Base-by-base conservation (phyloP, 805 yeast genomes). In the Sugiyamaella chiloensis region DNA sequence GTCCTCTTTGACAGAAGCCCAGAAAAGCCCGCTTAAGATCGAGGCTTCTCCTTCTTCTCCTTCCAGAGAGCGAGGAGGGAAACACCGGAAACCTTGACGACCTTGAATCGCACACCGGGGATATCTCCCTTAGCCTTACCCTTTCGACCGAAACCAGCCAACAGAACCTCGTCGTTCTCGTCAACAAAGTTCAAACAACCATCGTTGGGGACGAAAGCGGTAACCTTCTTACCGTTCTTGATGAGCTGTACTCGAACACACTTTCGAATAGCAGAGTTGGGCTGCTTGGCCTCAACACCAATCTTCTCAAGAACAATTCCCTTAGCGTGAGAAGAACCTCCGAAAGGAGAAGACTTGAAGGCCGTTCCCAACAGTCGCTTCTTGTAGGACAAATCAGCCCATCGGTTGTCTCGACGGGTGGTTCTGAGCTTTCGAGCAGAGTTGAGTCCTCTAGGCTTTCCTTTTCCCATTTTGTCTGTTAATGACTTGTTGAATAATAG, bases 91-190 rank as follows among this genome's bases (percentile, higher is more conserved):
- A 93, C 99, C 84, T 93, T 93, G 75, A 93, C 99, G 74, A 93
- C 99, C 87, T 93, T 93, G 89, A 93, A 93, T 87, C 99, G 93
- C 74, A 93, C 99, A 88, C 99, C 99, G 77, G 99, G 99, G 73
- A 93, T 91, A 90, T 93, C 99, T 84, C 99, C 99, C 95, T 93
- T 93, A 76, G 99, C 99, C 85, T 93, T 93, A 83, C 99, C 99
- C 85, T 96, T 93, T 82, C 98, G 89, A 88, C 99, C 99, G 89
- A 93, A 93, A 84, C 99, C 99, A 70, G 99, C 98, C 68, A 93
- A 83, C 70, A 93, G 81, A 68, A 93, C 99, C 79, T 93, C 98
- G 80, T 93, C 99, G 83, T 93, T 93, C 82, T 93, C 98, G 75
- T 93, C 99, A 69, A 93, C 97, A 68, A 85, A 93, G 93, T 93